Evolutionary conservation across 1,139 yeast species (phyloP).

Genomic region (Taphrina flavorubra): DNA sequence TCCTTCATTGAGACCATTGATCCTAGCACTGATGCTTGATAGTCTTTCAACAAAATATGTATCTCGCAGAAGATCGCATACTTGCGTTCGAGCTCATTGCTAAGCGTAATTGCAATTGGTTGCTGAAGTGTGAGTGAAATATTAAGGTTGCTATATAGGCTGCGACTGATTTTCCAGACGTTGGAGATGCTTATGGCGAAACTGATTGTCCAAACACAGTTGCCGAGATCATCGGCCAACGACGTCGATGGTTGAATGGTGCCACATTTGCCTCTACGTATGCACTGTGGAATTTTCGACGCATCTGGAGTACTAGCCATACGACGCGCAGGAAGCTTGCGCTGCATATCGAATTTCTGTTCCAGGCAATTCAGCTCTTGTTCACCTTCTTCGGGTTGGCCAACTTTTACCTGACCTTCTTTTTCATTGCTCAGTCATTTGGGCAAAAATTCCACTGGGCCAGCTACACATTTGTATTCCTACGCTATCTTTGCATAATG

Average conservation of each 20-base stretch:
- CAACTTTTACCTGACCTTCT: slow-evolving; percentile 78
- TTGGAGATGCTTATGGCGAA: slow-evolving; percentile 66
- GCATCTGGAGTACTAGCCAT: slow-evolving; percentile 80
- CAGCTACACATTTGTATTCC: slow-evolving; percentile 45
- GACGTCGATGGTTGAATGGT: slow-evolving; percentile 98
- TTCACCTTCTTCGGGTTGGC: slow-evolving; percentile 73
- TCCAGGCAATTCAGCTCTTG: slow-evolving; percentile 70
- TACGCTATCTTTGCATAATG: slow-evolving; percentile 65
- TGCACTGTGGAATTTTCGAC: slow-evolving; percentile 72
- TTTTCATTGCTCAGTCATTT: slow-evolving; percentile 52
- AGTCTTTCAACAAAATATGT: slow-evolving; percentile 93
- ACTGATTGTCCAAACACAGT: slow-evolving; percentile 95
- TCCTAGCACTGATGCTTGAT: slow-evolving; percentile 46
- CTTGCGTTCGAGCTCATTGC: slow-evolving; percentile 97
- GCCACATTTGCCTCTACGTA: slow-evolving; percentile 95
- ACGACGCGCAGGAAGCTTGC: slow-evolving; percentile 70
- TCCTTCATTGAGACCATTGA: background rate
- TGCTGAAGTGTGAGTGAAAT: slow-evolving; percentile 72
- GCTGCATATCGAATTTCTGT: slow-evolving; percentile 75
- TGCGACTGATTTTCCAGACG: background rate
- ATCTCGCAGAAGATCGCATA: slow-evolving; percentile 95
- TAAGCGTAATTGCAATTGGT: slow-evolving; percentile 85
- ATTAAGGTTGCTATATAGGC: slow-evolving; percentile 67
- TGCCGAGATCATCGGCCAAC: slow-evolving; percentile 89
- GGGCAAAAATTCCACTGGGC: slow-evolving; percentile 40